Base-by-base conservation (phyloP, 1,284 basidiomycete species). In the Coriolopsis trogii region DNA sequence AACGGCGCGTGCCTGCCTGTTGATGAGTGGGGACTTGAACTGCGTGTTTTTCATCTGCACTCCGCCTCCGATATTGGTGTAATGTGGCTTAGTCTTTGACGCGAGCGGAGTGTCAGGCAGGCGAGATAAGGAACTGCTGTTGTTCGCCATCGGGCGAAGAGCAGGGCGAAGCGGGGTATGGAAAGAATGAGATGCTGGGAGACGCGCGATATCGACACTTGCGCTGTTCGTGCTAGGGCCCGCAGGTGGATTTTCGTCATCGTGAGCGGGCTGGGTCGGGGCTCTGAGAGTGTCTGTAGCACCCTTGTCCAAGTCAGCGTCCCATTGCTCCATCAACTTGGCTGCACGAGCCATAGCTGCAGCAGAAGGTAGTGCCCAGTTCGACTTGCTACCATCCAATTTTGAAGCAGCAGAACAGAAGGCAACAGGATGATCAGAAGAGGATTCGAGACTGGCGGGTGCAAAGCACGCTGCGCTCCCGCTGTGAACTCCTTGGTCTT, bases 21-120 rank as follows among this genome's bases (percentile, higher is more conserved):
- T 63, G 50, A 61, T 43, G 45, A 85, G 60, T 3, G 85, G 85
- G 1, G 85, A 78, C 63, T 79, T 85, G 69, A 87, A 87, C 3
- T 76, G 71, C 55, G 75, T 81, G 18, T 70, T 65, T 48, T 59
- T 63, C 18, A 59, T 60, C 40, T 67, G 69, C 38, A 61, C 31
- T 3, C 48, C 51, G 20, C 43, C 38, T 1, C 43, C 45, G 16
- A 47, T 46, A 20, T 45, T 31, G 3, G 52, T 49, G 18, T 49
- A 49, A 2, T 53, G 44, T 2, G 31, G 41, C 16, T 53, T 46
- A 6, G 46, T 66, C 42, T 67, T 73, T 33, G 60, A 43, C 8
- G 55, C 56, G 7, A 50, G 45, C 10, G 59, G 63, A 8, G 61
- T 67, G 13, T 57, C 60, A 6, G 62, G 65, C n/a, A 45, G 50